These are phyloP conservation scores for Datisca glomerata DNA, from an alignment of 306 rosid genomes.

Conservation along the genomic window DNA sequence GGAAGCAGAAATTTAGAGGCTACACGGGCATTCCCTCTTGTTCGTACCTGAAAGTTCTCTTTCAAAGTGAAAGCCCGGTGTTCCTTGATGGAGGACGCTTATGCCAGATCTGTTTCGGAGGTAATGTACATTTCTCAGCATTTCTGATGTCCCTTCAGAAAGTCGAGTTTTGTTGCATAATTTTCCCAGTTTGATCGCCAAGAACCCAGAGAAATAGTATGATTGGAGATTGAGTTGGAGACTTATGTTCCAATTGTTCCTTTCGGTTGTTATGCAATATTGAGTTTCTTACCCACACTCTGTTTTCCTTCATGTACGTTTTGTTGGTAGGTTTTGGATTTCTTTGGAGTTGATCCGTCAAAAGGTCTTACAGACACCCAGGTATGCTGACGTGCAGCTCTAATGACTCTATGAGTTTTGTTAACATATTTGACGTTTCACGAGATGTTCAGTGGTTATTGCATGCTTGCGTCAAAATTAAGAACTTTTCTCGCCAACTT, in stretches of 20 bases:
- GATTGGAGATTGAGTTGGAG: too few species aligned
- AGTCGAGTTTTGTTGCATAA: background rate
- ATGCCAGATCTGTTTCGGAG: slow-evolving; percentile 79
- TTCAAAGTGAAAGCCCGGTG: background rate
- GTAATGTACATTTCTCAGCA: slow-evolving; percentile 20
- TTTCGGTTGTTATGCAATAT: background rate
- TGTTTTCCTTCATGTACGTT: background rate
- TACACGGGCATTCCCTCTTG: background rate
- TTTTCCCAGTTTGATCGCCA: background rate
- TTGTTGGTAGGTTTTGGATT: slow-evolving; percentile 57
- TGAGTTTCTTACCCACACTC: background rate
- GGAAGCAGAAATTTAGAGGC: too few species aligned
- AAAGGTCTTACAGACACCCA: slow-evolving; percentile 68
- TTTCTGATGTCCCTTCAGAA: background rate
- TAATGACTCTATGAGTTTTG: background rate
- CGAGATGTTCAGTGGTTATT: background rate
- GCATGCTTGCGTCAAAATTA: background rate
- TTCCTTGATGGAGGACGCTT: slow-evolving; percentile 90
- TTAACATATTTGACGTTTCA: background rate
- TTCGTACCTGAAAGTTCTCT: background rate
- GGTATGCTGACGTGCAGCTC: slow-evolving; percentile 28
- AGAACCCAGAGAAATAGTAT: too few species aligned
- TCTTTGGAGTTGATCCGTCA: slow-evolving; percentile 69
- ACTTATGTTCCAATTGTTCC: too few species aligned
- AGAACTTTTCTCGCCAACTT: background rate